Percentiles rank a stretch among this genome's conserved stretches.
Conservation (phyloP, 2,329 filamentous ascomycete species). For the Fusarium annulatum region DNA sequence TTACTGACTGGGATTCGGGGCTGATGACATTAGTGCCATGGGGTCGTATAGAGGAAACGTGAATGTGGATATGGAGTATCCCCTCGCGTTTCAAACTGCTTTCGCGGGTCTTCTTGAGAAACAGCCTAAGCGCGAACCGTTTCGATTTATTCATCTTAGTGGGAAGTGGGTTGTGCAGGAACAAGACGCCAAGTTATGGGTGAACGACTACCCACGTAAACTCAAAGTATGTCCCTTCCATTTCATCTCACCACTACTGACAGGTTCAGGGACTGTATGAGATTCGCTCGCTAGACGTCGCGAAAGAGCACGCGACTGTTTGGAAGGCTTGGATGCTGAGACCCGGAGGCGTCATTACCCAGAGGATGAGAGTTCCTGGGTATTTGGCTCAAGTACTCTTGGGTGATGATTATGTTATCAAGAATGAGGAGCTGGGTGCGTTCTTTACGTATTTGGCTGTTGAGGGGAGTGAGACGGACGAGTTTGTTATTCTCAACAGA, state of each 20-base stretch:
- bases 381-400: not conserved
- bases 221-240: conserved; percentile 18
- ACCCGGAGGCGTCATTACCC: conserved; percentile 26
- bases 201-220: conserved; percentile 34
- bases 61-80: conserved; percentile 37
- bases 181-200: conserved; percentile 47
- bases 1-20: accelerated
- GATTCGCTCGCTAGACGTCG: conserved; percentile 14
- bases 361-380: not conserved
- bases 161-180: conserved; percentile 49
- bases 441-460: conserved; percentile 36
- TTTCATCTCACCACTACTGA: not conserved
- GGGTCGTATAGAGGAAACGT: conserved; percentile 35
- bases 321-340: conserved; percentile 36
- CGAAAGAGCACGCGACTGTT: not conserved
- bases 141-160: conserved; percentile 49
- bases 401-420: conserved; percentile 35
- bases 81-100: conserved; percentile 25
- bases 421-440: conserved; percentile 28
- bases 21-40: conserved; percentile 27
- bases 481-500: conserved; percentile 13
- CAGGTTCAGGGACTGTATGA: conserved; percentile 26
- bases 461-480: conserved; percentile 21
- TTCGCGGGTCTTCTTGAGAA: conserved; percentile 18
- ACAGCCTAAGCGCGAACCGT: conserved; percentile 9